Conservation (phyloP, 805 yeast species). For the Teunomyces tritomae region DNA sequence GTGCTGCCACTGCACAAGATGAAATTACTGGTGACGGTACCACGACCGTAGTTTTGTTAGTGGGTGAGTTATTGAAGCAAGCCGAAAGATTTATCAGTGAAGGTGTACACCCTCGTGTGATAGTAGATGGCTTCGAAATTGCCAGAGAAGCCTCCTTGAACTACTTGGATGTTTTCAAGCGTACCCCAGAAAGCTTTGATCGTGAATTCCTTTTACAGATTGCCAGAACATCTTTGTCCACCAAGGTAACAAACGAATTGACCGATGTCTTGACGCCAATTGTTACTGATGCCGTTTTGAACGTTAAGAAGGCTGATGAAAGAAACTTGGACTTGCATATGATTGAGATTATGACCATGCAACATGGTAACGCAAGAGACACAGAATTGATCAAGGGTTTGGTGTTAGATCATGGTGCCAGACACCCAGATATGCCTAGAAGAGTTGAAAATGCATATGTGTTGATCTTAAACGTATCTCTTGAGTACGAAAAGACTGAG, state of each 20-base stretch:
- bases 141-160: conserved; percentile 77
- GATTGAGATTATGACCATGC: conserved; percentile 99
- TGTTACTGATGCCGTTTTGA: conserved; percentile 92
- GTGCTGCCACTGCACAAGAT: conserved; percentile 98
- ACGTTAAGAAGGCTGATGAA: conserved; percentile 53
- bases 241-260: conserved; percentile 78
- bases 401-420: conserved; percentile 96
- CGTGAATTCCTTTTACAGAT: conserved; percentile 89
- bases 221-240: conserved; percentile 83
- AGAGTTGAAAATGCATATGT: conserved; percentile 78
- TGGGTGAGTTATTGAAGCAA: conserved; percentile 91
- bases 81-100: conserved; percentile 89
- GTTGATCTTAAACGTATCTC: conserved; percentile 84
- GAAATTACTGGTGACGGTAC: conserved; percentile 99
- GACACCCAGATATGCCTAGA: conserved; percentile 99
- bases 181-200: conserved; percentile 53
- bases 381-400: conserved; percentile 83
- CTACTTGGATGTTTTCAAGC: conserved; percentile 66
- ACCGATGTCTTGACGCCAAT: conserved; percentile 85
- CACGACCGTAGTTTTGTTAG: conserved; percentile 89
- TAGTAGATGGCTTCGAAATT: conserved; percentile 91
- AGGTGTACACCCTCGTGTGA: conserved; percentile 93
- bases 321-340: conserved; percentile 80
- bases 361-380: conserved; percentile 81
- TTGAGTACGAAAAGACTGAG: conserved; percentile 97